These are phyloP conservation scores for Multifurca ochricompacta DNA, from an alignment of 768 basidiomycete species.

Conservation along the genomic window DNA sequence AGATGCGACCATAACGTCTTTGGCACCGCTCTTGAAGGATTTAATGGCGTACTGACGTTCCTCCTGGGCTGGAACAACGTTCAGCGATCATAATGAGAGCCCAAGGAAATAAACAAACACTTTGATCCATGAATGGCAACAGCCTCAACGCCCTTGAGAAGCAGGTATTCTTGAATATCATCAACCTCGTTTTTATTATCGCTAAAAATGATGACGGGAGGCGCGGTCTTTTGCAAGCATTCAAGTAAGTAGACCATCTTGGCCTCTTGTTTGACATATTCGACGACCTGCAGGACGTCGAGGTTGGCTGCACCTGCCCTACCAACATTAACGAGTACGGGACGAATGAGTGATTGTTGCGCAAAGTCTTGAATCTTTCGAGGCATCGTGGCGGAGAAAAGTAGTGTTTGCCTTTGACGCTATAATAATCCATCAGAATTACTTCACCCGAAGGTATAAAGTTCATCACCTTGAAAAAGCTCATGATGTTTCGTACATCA, in stretches of 20 bases:
- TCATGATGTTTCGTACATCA: constrained; percentile 98
- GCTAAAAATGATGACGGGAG: constrained; percentile 95
- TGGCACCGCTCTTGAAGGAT: constrained; percentile 93
- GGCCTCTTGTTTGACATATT: constrained; percentile 99
- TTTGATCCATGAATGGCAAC: constrained; percentile 99
- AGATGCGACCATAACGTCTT: constrained; percentile 99
- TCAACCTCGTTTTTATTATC: constrained; percentile 99
- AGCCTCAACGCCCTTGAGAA: constrained; percentile 95
- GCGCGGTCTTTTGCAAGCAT: constrained; percentile 96
- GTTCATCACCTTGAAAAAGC: constrained; percentile 78
- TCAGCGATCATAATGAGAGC: neutral
- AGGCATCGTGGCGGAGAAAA: constrained; percentile 99
- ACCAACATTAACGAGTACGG: constrained; percentile 93
- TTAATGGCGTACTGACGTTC: constrained; percentile 99
- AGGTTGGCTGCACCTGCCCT: constrained; percentile 96
- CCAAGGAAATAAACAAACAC: constrained; percentile 41
- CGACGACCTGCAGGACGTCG: constrained; percentile 93
- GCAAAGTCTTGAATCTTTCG: constrained; percentile 99
- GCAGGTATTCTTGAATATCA: constrained; percentile 96
- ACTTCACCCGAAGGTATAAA: neutral
- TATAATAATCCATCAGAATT: constrained; percentile 26
- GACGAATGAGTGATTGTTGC: constrained; percentile 89
- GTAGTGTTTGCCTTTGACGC: constrained; percentile 92
- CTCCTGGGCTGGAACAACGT: constrained; percentile 66
- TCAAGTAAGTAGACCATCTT: constrained; percentile 99